Evolutionary conservation across 1,139 yeast genomes (phyloP), one percentile per base, ranked within the genome.

Genomic region (Suhomyces coccinellae): DNA sequence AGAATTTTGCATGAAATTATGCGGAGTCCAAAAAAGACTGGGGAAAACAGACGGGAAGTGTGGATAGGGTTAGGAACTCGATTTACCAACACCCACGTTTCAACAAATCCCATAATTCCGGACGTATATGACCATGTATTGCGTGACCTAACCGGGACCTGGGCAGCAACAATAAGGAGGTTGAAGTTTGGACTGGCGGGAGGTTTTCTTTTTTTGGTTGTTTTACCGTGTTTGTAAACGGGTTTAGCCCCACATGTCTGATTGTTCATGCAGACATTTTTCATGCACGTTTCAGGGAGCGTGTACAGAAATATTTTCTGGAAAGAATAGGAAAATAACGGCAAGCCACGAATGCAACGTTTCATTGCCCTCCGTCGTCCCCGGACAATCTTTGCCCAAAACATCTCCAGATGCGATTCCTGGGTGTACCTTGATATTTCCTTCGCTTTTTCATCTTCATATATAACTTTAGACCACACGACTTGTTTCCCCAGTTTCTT

Each of bases 311-410:
- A 10, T 15, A 20, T 22, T n/a, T 16, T 4, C 24, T 27, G 28
- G 20, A 12, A n/a, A n/a, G n/a, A 15, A 9, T 3, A 5, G 12
- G 13, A 36, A 36, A 29, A 36, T 29, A 36, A 36, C 14, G 33
- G 17, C 33, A 28, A 11, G 11, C 17, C 5, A 8, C 27, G 13
- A 22, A 39, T 43, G 41, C 20, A 43, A 43, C 46, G 46, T 43
- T 43, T 12, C 42, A 43, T 38, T 22, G 28, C 11, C 16, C 15
- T n/a, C 22, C 17, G 36, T 34, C 36, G 33, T 36, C 39, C 30
- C 33, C 33, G 15, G 39, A 38, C 35, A 29, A 28, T 30, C 40
- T 15, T 38, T 38, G 12, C 10, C 40, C 14, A 38, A 17, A 29
- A 16, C 16, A 15, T 17, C 32, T 20, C 29, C 30, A 12, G 15